Evolutionary conservation across 2,329 filamentous ascomycete genomes (phyloP).

Genomic region (Ceratocystis variospora): DNA sequence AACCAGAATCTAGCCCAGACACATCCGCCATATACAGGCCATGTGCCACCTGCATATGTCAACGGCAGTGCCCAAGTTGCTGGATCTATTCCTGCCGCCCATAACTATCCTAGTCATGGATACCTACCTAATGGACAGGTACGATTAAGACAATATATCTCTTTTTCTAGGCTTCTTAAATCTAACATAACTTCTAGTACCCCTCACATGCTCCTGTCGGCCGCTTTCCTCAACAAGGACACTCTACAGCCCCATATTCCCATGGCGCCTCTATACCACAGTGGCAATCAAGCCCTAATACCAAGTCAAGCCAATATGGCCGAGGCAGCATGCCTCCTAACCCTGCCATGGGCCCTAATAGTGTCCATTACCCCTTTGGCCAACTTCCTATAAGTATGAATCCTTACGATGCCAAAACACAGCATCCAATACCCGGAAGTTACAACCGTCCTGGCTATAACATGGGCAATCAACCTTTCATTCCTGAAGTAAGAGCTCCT

Average conservation of each 20-base stretch:
- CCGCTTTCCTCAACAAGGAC: constrained; percentile 3
- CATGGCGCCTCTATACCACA: constrained; percentile 23
- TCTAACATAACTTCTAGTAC: background rate
- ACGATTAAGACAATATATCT: constrained; percentile 22
- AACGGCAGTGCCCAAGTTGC: background rate
- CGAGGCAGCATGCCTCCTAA: constrained; percentile 20
- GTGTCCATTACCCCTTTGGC: constrained; percentile 58
- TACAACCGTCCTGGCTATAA: constrained; percentile 81
- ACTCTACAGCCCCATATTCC: background rate
- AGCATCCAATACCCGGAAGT: constrained; percentile 69
- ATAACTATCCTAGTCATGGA: constrained; percentile 29
- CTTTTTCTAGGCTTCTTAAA: background rate
- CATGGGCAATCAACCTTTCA: constrained; percentile 83
- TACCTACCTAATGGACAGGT: constrained; percentile 27
- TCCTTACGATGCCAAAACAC: constrained; percentile 50
- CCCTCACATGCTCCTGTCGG: background rate
- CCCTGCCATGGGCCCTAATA: constrained; percentile 21
- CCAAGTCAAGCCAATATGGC: constrained; percentile 24
- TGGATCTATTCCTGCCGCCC: constrained; percentile 26
- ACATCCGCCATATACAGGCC: background rate
- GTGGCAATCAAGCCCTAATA: constrained; percentile 30
- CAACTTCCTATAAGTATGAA: constrained; percentile 59
- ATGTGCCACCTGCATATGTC: background rate
- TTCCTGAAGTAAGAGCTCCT: constrained; percentile 44
- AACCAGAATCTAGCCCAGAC: background rate